Evolutionary conservation across 2,329 filamentous ascomycete genomes (phyloP).

Genomic region (Didymosphaeria variabile): DNA sequence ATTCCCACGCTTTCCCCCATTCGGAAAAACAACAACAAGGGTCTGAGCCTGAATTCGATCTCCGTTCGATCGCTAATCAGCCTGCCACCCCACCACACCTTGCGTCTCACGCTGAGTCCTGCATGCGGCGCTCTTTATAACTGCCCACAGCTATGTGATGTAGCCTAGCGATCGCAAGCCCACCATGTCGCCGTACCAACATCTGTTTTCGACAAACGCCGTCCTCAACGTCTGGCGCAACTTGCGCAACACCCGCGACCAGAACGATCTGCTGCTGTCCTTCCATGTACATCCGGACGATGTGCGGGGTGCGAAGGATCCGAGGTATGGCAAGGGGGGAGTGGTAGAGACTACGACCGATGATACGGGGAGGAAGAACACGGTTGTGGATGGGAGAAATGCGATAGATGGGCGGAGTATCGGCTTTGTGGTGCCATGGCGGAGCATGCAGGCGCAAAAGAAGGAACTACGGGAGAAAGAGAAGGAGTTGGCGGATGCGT

Average conservation of each 20-base stretch:
- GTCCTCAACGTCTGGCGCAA: slow-evolving; percentile 48
- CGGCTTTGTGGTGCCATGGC: slow-evolving; percentile 48
- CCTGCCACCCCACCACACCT: slow-evolving; percentile 18
- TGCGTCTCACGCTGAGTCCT: slow-evolving; percentile 1
- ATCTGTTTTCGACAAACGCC: slow-evolving; percentile 44
- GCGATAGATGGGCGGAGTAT: slow-evolving; percentile 37
- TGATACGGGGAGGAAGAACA: slow-evolving; percentile 26
- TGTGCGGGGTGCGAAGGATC: slow-evolving; percentile 25
- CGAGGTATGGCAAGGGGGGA: slow-evolving; percentile 28
- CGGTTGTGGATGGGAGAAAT: slow-evolving; percentile 26
- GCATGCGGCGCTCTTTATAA: slow-evolving; percentile 1
- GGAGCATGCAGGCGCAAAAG: slow-evolving; percentile 46
- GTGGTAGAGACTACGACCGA: slow-evolving; percentile 29
- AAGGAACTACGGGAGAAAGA: slow-evolving; percentile 43
- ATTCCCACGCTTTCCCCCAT: neutral
- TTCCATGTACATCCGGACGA: slow-evolving; percentile 46
- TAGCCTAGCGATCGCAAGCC: neutral
- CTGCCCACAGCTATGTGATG: slow-evolving; percentile 28
- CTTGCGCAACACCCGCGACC: slow-evolving; percentile 40
- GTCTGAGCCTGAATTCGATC: slow-evolving; percentile 16
- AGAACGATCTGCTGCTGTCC: slow-evolving; percentile 44
- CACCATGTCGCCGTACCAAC: slow-evolving; percentile 43
- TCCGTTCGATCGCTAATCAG: slow-evolving; percentile 18
- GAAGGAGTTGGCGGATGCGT: slow-evolving; percentile 45
- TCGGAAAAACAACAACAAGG: slow-evolving; percentile 23